Evolutionary conservation across 495 filamentous ascomycete species (phyloP).

Genomic region (Xylaria scruposa): DNA sequence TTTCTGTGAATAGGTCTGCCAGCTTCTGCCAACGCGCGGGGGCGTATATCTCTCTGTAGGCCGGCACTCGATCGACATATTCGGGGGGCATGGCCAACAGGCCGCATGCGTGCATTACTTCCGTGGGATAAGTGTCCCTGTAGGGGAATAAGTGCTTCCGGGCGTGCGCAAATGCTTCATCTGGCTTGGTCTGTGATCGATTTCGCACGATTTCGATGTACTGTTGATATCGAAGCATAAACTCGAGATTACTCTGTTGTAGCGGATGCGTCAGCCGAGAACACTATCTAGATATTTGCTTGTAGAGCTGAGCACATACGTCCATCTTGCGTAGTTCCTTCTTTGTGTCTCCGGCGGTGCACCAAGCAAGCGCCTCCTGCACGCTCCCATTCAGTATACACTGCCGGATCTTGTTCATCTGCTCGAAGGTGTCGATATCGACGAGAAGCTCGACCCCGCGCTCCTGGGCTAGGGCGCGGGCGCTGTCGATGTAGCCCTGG

Average conservation of each 20-base stretch:
- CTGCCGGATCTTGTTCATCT: slow-evolving; percentile 76
- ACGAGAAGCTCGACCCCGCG: slow-evolving; percentile 74
- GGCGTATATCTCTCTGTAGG: slow-evolving; percentile 68
- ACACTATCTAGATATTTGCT: background rate
- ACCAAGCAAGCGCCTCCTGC: slow-evolving; percentile 85
- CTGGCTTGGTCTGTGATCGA: slow-evolving; percentile 61
- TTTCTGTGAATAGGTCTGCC: slow-evolving; percentile 81
- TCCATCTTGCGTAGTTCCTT: slow-evolving; percentile 82
- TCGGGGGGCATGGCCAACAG: slow-evolving; percentile 77
- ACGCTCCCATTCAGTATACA: slow-evolving; percentile 74
- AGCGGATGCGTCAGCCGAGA: slow-evolving; percentile 4
- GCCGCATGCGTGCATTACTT: slow-evolving; percentile 76
- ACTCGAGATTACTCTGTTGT: slow-evolving; percentile 81
- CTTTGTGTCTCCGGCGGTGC: slow-evolving; percentile 77
- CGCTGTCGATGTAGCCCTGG: slow-evolving; percentile 81
- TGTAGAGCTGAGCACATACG: slow-evolving; percentile 54
- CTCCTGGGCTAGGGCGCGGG: slow-evolving; percentile 72
- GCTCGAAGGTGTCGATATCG: slow-evolving; percentile 86
- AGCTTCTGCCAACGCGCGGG: slow-evolving; percentile 74
- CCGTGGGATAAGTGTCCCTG: slow-evolving; percentile 67
- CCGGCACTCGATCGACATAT: slow-evolving; percentile 46
- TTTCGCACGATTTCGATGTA: slow-evolving; percentile 88
- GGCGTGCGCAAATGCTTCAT: slow-evolving; percentile 82
- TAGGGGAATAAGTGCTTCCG: slow-evolving; percentile 77
- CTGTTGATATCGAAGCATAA: slow-evolving; percentile 93